phyloP scores from a whole-genome alignment of 2,329 filamentous ascomycete genomes.

The Tolypocladium ophioglossoides region DNA sequence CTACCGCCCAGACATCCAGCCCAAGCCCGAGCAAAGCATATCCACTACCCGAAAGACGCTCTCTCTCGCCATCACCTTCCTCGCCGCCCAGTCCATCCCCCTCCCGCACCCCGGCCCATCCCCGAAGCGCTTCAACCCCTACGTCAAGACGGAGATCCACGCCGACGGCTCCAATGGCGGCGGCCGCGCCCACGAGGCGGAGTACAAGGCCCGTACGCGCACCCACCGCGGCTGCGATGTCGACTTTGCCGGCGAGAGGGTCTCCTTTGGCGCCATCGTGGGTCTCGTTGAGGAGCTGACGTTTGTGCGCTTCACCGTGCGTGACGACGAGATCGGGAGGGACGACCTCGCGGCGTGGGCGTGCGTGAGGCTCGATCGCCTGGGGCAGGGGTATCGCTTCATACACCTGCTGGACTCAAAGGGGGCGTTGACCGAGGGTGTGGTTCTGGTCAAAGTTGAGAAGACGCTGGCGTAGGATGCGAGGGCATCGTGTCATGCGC shows the following conservation, averaged over 20 bases:
- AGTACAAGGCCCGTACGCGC: slow-evolving; percentile 49
- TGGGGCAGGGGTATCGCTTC: slow-evolving; percentile 67
- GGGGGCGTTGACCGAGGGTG: slow-evolving; percentile 55
- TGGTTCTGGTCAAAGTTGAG: slow-evolving; percentile 62
- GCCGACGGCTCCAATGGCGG: slow-evolving; percentile 51
- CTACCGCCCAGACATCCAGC: slow-evolving; percentile 17
- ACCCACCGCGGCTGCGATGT: slow-evolving; percentile 48
- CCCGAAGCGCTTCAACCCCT: slow-evolving; percentile 57
- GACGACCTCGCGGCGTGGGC: slow-evolving; percentile 82
- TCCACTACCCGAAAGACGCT: slow-evolving; percentile 45
- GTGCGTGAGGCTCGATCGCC: slow-evolving; percentile 73
- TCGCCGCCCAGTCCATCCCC: slow-evolving; percentile 67
- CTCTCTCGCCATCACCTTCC: slow-evolving; percentile 60
- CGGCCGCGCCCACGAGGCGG: slow-evolving; percentile 28
- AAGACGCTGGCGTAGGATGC: slow-evolving; percentile 37
- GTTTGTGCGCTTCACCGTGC: slow-evolving; percentile 74
- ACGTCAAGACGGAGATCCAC: slow-evolving; percentile 76
- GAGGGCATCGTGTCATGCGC: not conserved
- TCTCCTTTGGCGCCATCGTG: slow-evolving; percentile 44
- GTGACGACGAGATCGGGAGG: slow-evolving; percentile 71
- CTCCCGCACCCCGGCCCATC: slow-evolving; percentile 45
- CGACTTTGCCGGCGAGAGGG: slow-evolving; percentile 48
- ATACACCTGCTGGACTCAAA: slow-evolving; percentile 63
- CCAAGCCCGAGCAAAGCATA: slow-evolving; percentile 10
- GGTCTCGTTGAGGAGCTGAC: slow-evolving; percentile 58